Evolutionary conservation across 441 rosid genomes (phyloP).

Genomic region (Macaranga tanarius): DNA sequence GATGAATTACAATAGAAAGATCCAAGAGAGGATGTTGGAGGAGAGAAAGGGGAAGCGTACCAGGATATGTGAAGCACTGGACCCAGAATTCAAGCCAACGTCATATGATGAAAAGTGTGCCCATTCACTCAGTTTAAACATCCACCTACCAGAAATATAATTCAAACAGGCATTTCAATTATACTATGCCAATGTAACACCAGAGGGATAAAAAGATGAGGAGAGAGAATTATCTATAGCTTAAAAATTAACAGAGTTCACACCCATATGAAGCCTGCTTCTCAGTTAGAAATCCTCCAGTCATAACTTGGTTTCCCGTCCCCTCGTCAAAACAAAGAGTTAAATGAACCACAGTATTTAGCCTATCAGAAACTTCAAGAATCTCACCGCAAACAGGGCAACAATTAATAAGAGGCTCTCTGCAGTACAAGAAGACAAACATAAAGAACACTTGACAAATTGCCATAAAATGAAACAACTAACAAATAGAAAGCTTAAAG

Average conservation of each 20-base stretch:
- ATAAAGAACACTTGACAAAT: background rate
- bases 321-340: conserved; percentile 94
- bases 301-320: conserved; percentile 90
- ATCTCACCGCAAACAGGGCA: conserved; percentile 92
- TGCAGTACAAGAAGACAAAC: conserved; percentile 32
- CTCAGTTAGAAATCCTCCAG: conserved; percentile 94
- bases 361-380: conserved; percentile 66
- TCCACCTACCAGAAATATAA: conserved; percentile 56
- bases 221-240: conserved; percentile 11
- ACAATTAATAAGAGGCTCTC: conserved; percentile 74
- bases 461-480: background rate
- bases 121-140: conserved; percentile 96
- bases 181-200: background rate
- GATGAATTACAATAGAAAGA: conserved; percentile 1
- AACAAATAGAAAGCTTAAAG: conserved; percentile 1
- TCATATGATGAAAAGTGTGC: conserved; percentile 79
- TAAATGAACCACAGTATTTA: conserved; percentile 81
- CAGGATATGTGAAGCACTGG: conserved; percentile 87
- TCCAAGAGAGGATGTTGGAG: conserved; percentile 7
- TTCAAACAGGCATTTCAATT: conserved; percentile 13
- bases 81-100: conserved; percentile 80
- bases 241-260: conserved; percentile 21
- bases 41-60: conserved; percentile 39
- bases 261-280: conserved; percentile 93
- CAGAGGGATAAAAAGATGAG: conserved; percentile 2